Percentiles rank a stretch among this genome's conserved stretches.
These are phyloP conservation scores for Solanum piurae DNA, from an alignment of 257 asterid genomes.

Conservation along the genomic window DNA sequence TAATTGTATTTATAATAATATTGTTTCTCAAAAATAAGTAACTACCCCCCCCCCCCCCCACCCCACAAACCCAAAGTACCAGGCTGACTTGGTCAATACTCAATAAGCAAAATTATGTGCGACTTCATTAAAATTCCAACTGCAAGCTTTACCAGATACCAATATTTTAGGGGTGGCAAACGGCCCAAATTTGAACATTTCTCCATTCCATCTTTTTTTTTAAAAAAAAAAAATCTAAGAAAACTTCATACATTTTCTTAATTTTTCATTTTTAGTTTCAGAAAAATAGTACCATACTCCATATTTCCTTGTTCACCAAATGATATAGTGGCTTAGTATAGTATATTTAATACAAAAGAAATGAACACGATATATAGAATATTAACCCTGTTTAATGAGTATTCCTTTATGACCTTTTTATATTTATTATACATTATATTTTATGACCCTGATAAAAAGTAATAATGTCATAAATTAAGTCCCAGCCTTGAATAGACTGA, in stretches of 20 bases:
- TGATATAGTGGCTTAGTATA: neutral
- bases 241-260: neutral
- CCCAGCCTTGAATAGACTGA: neutral
- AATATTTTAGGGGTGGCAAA: neutral
- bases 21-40: too few relatives aligned
- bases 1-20: too few relatives aligned
- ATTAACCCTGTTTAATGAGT: neutral
- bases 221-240: neutral
- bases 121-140: neutral
- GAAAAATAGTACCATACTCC: neutral
- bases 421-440: neutral
- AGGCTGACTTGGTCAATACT: neutral
- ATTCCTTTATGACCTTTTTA: neutral
- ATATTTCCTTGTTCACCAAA: neutral
- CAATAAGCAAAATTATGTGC: neutral
- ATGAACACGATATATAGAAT: neutral
- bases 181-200: neutral
- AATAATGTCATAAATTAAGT: neutral
- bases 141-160: neutral
- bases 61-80: neutral
- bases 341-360: neutral
- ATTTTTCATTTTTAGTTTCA: neutral
- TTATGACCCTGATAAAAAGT: neutral
- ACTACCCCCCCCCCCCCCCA: neutral
- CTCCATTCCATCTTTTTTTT: neutral